Evolutionary conservation across 306 rosid genomes (phyloP), one percentile per base, ranked within the genome.

Genomic region (Spatholobus suberectus): DNA sequence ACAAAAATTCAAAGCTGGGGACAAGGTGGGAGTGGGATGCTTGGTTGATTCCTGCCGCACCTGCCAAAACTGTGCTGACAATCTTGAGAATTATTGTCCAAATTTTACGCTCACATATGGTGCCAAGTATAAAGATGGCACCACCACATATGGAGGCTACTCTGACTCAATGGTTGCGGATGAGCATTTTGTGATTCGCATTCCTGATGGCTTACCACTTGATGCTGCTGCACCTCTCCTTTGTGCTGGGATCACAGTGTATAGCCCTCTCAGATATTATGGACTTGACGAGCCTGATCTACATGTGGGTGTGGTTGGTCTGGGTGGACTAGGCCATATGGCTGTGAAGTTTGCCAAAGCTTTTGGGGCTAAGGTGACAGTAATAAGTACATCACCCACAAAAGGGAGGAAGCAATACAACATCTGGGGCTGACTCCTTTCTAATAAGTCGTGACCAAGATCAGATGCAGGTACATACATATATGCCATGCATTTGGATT

Each of bases 171-270:
- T 89, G 86, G 92, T 91, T 9, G 85, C 75, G 0, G 88, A 91
- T 0, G 86, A 91, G 18, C 89, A 70, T 24, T 90, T 81, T 46
- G 58, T 85, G 9, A 13, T 90, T 20, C 75, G 70, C 6, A 82
- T 90, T 38, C 89, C 94, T 0, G 86, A 87, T 13, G 38, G 7
- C 13, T 32, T 89, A n/a, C 85, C 90, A 6, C 91, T 89, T 58
- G 90, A 89, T 26, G 78, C 86, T 61, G 85, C 84, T 49, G 94
- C 90, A 26, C 94, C 94, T 13, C 85, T 91, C 2, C 88, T 91
- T 3, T 91, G 94, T 76, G 92, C 94, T 1, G 91, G 94, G 8
- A 89, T 91, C 76, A 85, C 94, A 6, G 89, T 86, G 4, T 89
- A 89, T 57, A 91, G 94, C 58, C 94, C 92, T 21, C 7, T 87